phyloP scores from a whole-genome alignment of 2,329 filamentous ascomycete species.

The Ambrosiella cleistominuta region DNA sequence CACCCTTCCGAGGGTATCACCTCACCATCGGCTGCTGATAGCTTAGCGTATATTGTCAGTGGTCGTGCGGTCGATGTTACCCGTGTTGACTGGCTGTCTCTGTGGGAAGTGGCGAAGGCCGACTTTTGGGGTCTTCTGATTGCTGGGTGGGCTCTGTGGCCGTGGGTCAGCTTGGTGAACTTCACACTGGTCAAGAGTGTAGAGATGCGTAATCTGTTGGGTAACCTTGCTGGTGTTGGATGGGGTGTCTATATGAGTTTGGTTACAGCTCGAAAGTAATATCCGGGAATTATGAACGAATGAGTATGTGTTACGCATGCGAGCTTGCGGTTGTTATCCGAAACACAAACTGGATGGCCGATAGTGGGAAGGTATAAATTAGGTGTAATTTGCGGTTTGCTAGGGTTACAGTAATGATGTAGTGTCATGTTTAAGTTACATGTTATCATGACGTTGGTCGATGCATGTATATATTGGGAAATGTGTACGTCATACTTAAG shows the following conservation, averaged over 20 bases:
- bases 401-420: no score
- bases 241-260: conserved; percentile 66
- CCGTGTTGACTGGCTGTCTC: conserved; percentile 27
- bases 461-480: no score
- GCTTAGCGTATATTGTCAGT: conserved; percentile 21
- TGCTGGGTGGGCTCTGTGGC: conserved; percentile 56
- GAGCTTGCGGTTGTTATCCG: not conserved
- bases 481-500: no score
- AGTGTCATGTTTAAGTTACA: no score
- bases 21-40: conserved; percentile 17
- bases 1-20: conserved; percentile 20
- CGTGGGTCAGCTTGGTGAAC: conserved; percentile 49
- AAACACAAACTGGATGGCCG: no score
- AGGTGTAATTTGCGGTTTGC: no score
- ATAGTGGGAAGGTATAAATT: no score
- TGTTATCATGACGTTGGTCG: no score
- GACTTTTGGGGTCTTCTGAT: conserved; percentile 48
- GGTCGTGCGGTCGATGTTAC: conserved; percentile 27
- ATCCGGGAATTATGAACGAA: not conserved
- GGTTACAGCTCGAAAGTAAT: conserved; percentile 18
- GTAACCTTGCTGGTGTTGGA: conserved; percentile 50
- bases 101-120: conserved; percentile 26
- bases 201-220: conserved; percentile 51
- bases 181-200: conserved; percentile 54
- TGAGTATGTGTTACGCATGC: not conserved